phyloP scores from a whole-genome alignment of 139 green algal genomes.

The Desmodesmus armatus region DNA sequence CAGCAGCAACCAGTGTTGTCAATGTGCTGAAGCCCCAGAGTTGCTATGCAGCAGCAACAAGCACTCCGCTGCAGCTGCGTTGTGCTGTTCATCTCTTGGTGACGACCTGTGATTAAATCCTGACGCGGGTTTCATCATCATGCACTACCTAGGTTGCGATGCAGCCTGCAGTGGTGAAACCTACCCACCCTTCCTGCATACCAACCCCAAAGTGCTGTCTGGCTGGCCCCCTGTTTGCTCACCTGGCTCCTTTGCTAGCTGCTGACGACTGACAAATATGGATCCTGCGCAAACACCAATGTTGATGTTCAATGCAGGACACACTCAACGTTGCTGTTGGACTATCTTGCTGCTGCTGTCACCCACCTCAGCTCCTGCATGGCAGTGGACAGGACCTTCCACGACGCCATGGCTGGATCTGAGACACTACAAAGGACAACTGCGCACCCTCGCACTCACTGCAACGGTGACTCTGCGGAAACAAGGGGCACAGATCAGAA shows the following conservation, averaged over 20 bases:
- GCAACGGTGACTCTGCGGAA: no score
- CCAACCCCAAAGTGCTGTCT: conserved; percentile 2
- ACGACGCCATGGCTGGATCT: conserved; percentile 58
- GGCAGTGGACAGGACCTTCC: conserved; percentile 72
- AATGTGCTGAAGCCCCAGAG: no score
- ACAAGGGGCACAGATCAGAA: no score
- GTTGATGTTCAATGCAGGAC: background rate
- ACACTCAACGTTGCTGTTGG: background rate
- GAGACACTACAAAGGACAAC: background rate
- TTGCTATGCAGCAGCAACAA: no score
- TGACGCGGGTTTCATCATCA: no score
- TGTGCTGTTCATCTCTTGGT: no score
- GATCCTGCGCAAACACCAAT: conserved; percentile 64
- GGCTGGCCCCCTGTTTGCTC: background rate
- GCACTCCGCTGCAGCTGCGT: no score
- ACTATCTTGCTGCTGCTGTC: background rate
- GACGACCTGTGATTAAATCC: no score
- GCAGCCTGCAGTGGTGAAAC: no score
- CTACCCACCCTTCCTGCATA: background rate
- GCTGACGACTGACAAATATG: conserved; percentile 80
- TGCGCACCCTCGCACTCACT: no score
- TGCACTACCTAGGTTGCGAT: no score
- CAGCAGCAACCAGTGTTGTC: no score
- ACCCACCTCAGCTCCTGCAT: conserved; percentile 84
- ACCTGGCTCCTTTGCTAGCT: conserved; percentile 83